Conservation (phyloP, 495 filamentous ascomycete species). For the Cercophora scortea region DNA sequence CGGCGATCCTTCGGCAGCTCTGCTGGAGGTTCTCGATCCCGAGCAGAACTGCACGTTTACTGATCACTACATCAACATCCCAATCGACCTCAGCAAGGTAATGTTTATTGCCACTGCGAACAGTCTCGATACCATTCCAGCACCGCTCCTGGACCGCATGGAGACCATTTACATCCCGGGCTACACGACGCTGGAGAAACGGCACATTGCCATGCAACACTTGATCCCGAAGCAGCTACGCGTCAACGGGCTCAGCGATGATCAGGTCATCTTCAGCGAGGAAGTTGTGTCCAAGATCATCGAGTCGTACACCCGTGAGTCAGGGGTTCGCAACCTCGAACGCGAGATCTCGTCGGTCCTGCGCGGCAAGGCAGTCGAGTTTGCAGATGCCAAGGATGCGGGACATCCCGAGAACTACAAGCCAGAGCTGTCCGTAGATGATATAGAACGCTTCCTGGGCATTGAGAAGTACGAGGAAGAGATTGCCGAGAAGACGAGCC, state of each 20-base stretch:
- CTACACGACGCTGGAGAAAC: conserved; percentile 97
- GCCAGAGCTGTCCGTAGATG: conserved; percentile 61
- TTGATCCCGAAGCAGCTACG: conserved; percentile 89
- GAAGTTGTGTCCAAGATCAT: conserved; percentile 92
- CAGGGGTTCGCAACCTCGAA: conserved; percentile 95
- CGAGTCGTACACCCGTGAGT: conserved; percentile 91
- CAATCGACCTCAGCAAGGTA: conserved; percentile 92
- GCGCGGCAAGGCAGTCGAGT: conserved; percentile 92
- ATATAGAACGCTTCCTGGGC: conserved; percentile 85
- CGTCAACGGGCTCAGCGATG: conserved; percentile 63
- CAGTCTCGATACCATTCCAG: conserved; percentile 87
- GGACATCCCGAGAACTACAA: conserved; percentile 63
- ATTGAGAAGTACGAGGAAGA: conserved; percentile 95
- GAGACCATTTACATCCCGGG: conserved; percentile 87
- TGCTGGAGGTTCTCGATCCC: conserved; percentile 97
- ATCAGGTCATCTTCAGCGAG: conserved; percentile 66
- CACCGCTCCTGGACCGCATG: conserved; percentile 94
- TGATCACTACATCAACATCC: conserved; percentile 95
- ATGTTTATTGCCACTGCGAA: conserved; percentile 99
- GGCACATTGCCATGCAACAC: conserved; percentile 88
- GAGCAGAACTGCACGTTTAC: conserved; percentile 94
- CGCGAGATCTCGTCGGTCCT: conserved; percentile 92
- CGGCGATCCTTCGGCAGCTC: conserved; percentile 95
- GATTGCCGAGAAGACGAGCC: conserved; percentile 78
- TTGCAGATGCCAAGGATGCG: conserved; percentile 78